phyloP scores from a whole-genome alignment of 345 rosid species.

The Moringa oleifera region DNA sequence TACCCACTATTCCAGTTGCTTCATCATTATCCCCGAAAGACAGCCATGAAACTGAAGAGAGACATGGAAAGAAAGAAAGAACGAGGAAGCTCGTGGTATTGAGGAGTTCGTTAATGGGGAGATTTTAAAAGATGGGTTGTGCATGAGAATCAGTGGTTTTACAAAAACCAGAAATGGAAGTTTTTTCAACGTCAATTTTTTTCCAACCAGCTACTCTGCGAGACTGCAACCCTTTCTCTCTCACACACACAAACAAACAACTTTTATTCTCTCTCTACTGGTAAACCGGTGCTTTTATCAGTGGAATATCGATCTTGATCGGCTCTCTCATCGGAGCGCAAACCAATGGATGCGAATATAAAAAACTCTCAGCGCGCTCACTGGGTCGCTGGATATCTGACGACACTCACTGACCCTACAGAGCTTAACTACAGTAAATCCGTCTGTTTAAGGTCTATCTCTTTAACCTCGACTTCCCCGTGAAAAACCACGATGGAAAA shows the following conservation, averaged over 20 bases:
- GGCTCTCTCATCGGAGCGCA: not conserved
- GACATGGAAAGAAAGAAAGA: not conserved
- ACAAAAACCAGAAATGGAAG: constrained; percentile 8
- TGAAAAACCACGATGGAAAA: too few species aligned
- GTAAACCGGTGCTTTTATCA: not conserved
- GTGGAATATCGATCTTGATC: not conserved
- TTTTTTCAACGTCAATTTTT: not conserved
- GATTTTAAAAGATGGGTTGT: constrained; percentile 13
- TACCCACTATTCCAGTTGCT: constrained; percentile 17
- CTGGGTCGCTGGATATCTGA: not conserved
- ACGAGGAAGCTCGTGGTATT: constrained; percentile 5
- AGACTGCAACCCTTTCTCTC: too few species aligned
- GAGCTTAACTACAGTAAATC: not conserved
- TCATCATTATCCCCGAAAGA: constrained; percentile 23
- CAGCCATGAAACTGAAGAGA: constrained; percentile 23
- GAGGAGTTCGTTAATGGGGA: constrained; percentile 6
- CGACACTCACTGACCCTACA: constrained; percentile 3
- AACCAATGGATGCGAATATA: constrained; percentile 7
- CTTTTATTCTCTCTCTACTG: not conserved
- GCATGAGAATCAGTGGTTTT: constrained; percentile 15
- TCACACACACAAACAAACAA: too few species aligned
- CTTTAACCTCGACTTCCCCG: too few species aligned
- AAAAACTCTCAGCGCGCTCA: too few species aligned
- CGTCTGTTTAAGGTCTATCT: too few species aligned
- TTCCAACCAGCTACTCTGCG: too few species aligned